These are phyloP conservation scores for Leonotis leonurus DNA, from an alignment of 257 asterid species.

Conservation along the genomic window DNA sequence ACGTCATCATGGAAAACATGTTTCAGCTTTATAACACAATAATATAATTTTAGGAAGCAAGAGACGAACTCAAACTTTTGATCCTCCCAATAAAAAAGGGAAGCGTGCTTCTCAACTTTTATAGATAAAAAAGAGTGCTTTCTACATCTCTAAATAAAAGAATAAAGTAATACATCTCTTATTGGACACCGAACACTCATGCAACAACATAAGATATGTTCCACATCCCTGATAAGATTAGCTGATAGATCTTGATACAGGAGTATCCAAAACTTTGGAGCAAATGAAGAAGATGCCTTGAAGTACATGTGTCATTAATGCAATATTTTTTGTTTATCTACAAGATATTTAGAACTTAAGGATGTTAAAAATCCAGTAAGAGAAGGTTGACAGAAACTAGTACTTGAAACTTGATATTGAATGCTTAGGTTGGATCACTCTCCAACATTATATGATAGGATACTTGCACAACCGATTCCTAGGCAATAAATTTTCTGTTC, in stretches of 20 bases:
- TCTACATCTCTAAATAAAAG: neutral
- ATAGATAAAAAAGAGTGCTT: neutral
- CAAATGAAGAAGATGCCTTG: neutral
- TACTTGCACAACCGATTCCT: neutral
- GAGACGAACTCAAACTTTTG: neutral
- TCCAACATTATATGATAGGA: neutral
- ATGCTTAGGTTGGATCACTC: neutral
- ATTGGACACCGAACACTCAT: too few species aligned
- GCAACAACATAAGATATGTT: too few species aligned
- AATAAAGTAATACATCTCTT: constrained; percentile 2
- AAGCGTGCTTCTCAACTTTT: neutral
- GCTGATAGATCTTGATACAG: neutral
- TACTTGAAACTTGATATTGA: neutral
- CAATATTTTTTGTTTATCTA: neutral
- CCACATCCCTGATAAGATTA: neutral
- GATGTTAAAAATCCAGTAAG: neutral
- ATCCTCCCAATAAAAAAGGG: neutral
- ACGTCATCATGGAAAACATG: constrained; percentile 13
- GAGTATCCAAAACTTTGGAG: neutral
- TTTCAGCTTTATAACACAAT: neutral
- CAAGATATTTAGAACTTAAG: neutral
- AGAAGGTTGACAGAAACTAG: neutral
- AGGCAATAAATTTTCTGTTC: neutral
- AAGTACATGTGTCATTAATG: neutral
- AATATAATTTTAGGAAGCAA: neutral